Base-by-base conservation (phyloP, 148 eudicot species). In the Spergularia marina region DNA sequence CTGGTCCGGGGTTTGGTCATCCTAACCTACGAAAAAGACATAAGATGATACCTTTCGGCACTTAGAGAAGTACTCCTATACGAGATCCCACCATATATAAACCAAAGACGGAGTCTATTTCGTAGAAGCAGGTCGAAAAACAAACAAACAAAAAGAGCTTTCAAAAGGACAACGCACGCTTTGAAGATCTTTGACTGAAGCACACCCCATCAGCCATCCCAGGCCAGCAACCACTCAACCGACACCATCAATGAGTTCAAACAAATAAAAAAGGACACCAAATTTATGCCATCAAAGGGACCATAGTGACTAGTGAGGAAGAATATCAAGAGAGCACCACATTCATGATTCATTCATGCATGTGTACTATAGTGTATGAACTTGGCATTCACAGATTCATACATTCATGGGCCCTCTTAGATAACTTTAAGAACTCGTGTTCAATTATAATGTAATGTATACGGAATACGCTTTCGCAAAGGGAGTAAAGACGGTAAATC, bases 91-190 rank as follows among this genome's bases (percentile, higher is more conserved):
- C n/a, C 49, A 44, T 44, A 44, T 5, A 4, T 44, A 44, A 44
- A 44, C 10, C 49, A 44, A 44, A 57, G 18, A n/a, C 7, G 20
- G 49, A 16, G 49, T 15, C 44, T 3, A 34, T 11, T 34, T 34
- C n/a, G 10, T 34, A 36, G 20, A 34, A 63, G 49, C 18, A 64
- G 5, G 17, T 34, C 9, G 15, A n/a, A 64, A n/a, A 15, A 64
- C 4, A 25, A 14, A 7, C n/a, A n/a, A n/a, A n/a, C n/a, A n/a
- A 15, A 34, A 64, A 1, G 1, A 16, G 41, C 40, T 49, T 20
- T 68, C 60, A 70, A 53, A 30, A 70, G 20, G 54, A 53, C 15
- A 53, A 16, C 73, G 73, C 73, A 70, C 73, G 73, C 73, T 53
- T 52, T 53, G 18, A 6, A 60, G 3, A 62, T 60, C 55, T 44